Conservation (phyloP, 148 eudicot species). For the Camellia lanceoleosa region DNA sequence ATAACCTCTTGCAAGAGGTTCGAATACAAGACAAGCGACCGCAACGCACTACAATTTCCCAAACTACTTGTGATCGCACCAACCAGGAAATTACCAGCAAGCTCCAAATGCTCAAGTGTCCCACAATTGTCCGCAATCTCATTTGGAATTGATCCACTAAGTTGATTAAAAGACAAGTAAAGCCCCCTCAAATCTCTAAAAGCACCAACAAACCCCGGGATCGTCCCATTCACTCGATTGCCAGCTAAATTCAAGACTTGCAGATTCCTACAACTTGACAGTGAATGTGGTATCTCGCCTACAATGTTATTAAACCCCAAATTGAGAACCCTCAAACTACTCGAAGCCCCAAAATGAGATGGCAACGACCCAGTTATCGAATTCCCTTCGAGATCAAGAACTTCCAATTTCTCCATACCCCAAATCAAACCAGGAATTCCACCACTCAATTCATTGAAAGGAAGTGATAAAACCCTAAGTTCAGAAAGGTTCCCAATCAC, state of each 20-base stretch:
- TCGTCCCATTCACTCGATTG: conserved; percentile 49
- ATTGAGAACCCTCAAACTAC: conserved; percentile 48
- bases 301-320: conserved; percentile 55
- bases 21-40: conserved; percentile 41
- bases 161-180: conserved; percentile 53
- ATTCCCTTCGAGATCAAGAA: conserved; percentile 59
- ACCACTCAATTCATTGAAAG: conserved; percentile 48
- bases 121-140: conserved; percentile 51
- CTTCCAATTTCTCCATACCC: conserved; percentile 51
- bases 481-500: conserved; percentile 38
- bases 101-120: conserved; percentile 54
- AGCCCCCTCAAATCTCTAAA: conserved; percentile 46
- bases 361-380: conserved; percentile 38
- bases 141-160: conserved; percentile 41
- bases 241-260: conserved; percentile 62
- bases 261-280: conserved; percentile 38
- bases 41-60: conserved; percentile 44
- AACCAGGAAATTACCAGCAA: conserved; percentile 38
- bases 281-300: conserved; percentile 50
- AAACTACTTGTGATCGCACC: conserved; percentile 38
- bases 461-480: conserved; percentile 43
- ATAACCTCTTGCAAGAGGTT: conserved; percentile 45
- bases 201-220: conserved; percentile 47
- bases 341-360: conserved; percentile 29
- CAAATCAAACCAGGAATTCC: conserved; percentile 37